phyloP scores from a whole-genome alignment of 1,284 basidiomycete genomes.

The Cryptococcus hybrid region DNA sequence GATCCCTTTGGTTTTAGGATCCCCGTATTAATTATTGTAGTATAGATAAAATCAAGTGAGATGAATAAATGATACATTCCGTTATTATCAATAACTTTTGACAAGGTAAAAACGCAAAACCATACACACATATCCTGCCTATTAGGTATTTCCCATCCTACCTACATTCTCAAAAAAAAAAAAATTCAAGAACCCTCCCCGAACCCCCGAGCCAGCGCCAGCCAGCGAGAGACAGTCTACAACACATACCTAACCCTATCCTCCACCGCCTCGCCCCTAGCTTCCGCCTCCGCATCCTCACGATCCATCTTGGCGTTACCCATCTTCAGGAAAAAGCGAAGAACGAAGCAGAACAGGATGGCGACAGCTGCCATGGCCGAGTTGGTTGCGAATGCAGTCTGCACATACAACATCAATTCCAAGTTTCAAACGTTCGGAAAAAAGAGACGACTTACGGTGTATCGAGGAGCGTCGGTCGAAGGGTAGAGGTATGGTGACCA shows the following conservation, averaged over 20 bases:
- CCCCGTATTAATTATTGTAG: no score
- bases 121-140: no score
- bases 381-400: slow-evolving; percentile 29
- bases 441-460: slow-evolving; percentile 8
- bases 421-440: no score
- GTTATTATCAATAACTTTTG: no score
- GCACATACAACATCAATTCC: no score
- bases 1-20: not conserved
- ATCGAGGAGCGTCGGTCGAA: slow-evolving; percentile 22
- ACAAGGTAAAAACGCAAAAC: no score
- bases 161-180: no score
- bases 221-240: not conserved
- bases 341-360: slow-evolving; percentile 22
- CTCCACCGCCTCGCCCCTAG: not conserved
- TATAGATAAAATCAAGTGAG: no score
- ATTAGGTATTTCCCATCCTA: no score
- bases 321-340: slow-evolving; percentile 25
- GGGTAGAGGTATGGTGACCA: slow-evolving; percentile 39
- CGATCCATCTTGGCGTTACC: slow-evolving; percentile 29
- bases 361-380: slow-evolving; percentile 25
- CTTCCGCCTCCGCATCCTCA: not conserved
- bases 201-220: no score
- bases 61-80: no score
- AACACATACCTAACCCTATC: slow-evolving; percentile 3
- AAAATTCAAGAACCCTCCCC: no score